A percentile compares a stretch with the other conserved stretches of the same genome.
Conservation (phyloP, 208 protist species). For the Trichomonas gallinae region DNA sequence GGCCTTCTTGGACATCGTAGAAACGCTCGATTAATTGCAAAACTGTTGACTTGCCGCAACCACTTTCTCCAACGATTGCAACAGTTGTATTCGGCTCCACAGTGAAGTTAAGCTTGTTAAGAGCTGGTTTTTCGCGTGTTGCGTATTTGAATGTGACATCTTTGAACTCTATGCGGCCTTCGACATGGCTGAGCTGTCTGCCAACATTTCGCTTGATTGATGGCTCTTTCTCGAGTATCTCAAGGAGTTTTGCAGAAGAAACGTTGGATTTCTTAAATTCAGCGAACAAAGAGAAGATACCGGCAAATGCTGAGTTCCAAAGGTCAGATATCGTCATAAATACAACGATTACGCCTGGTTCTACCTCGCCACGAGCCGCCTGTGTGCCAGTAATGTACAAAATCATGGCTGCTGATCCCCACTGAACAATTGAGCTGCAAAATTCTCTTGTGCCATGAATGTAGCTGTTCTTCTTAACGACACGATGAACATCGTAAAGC, state of each 20-base stretch:
- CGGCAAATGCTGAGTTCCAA: not conserved
- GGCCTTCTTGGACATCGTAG: constrained; percentile 47
- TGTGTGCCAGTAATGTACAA: not conserved
- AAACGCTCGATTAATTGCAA: constrained; percentile 51
- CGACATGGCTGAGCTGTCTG: not conserved
- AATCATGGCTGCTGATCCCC: not conserved
- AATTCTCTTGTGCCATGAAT: not conserved
- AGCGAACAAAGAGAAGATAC: not conserved
- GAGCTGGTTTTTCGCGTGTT: constrained; percentile 32
- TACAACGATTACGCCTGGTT: not conserved
- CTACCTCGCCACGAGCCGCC: not conserved
- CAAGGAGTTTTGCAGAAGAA: not conserved
- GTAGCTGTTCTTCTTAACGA: not conserved
- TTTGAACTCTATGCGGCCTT: not conserved
- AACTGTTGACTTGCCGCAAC: constrained; percentile 57
- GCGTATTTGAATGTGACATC: not conserved
- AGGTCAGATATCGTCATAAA: not conserved
- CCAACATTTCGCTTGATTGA: not conserved
- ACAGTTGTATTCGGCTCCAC: constrained; percentile 39
- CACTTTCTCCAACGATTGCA: constrained; percentile 52
- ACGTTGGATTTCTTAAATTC: constrained; percentile 4
- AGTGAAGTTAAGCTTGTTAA: constrained; percentile 34
- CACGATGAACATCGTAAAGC: not conserved
- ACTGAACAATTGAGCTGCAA: not conserved
- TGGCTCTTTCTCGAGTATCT: not conserved